Evolutionary conservation across 768 basidiomycete genomes (phyloP), one percentile per base, ranked within the genome.

Genomic region (Mycena capillaripes): DNA sequence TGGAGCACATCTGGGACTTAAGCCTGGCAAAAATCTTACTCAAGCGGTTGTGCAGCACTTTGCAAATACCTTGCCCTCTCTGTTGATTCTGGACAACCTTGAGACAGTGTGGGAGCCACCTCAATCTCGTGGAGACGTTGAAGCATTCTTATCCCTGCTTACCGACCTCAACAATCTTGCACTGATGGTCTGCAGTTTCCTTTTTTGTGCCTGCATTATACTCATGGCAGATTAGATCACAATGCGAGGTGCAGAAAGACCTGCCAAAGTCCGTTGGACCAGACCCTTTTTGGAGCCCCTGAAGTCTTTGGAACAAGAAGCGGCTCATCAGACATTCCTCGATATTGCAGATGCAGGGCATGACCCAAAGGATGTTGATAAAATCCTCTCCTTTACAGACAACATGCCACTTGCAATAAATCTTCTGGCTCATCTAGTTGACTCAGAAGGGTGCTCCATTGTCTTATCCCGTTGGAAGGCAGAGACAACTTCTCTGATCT

Each of bases 211-310:
- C 34, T 36, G 6, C 6, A 36, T 36, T 36, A 36, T 36, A 36
- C 11, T 50, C 10, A 48, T 48, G 46, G 21, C 21, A 19, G 21
- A 23, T 12, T 36, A 36, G 34, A 36, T 36, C 34, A 36, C 34
- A 6, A 50, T 50, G 48, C 48, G 48, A 12, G 48, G 48, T 12
- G 48, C 25, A 27, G 48, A 50, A 48, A 32, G 64, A 19, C 64
- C 64, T 23, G 50, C 46, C 19, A 40, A 55, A 36, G 52, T 66
- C 1, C 40, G 34, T 9, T 66, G 64, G 64, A 53, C 50, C 6
- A 50, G 34, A 4, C 64, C 64, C 11, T 66, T 66, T 30, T 36
- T 66, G 14, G 48, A 32, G n/a, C 64, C 64, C 23, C 38, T 66
- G 12, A 34, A 29, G 32, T 32, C 64, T 10, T 42, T 66, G 48